phyloP scores from a whole-genome alignment of 2,329 filamentous ascomycete species.

The Nemania serpens region DNA sequence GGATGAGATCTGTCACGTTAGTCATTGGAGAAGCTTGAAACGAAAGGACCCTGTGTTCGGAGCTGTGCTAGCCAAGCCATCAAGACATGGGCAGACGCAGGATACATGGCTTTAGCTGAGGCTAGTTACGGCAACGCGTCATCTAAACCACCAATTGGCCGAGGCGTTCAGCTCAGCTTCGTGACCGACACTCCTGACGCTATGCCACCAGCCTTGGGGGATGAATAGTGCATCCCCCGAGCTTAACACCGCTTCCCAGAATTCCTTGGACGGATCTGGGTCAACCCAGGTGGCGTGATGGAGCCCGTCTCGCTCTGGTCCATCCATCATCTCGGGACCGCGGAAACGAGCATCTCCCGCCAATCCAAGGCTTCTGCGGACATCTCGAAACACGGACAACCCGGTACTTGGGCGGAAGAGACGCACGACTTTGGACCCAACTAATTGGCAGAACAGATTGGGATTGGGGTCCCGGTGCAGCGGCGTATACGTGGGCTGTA shows the following conservation, averaged over 20 bases:
- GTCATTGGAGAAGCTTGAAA: background rate
- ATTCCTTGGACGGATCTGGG: constrained; percentile 34
- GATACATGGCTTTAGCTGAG: background rate
- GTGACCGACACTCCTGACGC: constrained; percentile 66
- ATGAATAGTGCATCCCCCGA: constrained; percentile 78
- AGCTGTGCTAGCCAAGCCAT: no score
- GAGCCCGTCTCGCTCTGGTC: constrained; percentile 68
- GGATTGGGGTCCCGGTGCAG: constrained; percentile 93
- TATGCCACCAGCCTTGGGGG: constrained; percentile 87
- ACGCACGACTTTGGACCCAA: constrained; percentile 73
- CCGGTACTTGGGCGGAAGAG: constrained; percentile 70
- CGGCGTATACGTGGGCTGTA: constrained; percentile 85
- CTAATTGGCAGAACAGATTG: constrained; percentile 87
- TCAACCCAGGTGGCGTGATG: constrained; percentile 72
- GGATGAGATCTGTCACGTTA: background rate
- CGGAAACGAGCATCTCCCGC: constrained; percentile 60
- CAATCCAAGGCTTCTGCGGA: constrained; percentile 49
- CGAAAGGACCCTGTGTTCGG: background rate
- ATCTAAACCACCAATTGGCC: constrained; percentile 83
- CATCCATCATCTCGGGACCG: constrained; percentile 90
- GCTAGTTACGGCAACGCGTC: constrained; percentile 33
- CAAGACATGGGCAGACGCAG: no score
- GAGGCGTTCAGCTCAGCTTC: constrained; percentile 46
- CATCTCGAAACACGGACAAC: constrained; percentile 62
- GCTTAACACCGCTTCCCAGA: constrained; percentile 60